These are phyloP conservation scores for Phytophthora megakarya DNA, from an alignment of 352 stramenopile species.

Conservation along the genomic window DNA sequence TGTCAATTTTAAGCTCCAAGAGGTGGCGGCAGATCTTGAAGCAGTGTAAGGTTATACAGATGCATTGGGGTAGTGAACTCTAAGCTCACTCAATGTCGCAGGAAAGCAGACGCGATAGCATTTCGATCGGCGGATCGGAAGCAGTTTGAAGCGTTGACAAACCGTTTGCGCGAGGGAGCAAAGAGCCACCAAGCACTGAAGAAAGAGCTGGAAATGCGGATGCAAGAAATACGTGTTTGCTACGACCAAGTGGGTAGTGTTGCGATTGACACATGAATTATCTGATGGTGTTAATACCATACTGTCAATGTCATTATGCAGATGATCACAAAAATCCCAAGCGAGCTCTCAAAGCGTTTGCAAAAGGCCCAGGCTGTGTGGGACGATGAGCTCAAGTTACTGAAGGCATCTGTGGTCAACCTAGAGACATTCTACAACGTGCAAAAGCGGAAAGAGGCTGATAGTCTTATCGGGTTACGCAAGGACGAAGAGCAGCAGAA, in stretches of 20 bases:
- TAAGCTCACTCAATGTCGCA: constrained; percentile 19
- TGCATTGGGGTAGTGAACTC: neutral
- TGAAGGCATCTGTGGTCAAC: constrained; percentile 43
- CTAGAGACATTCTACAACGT: constrained; percentile 33
- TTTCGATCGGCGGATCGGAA: constrained; percentile 55
- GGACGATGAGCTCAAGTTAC: constrained; percentile 41
- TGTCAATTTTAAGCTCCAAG: constrained; percentile 46
- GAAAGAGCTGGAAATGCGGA: constrained; percentile 46
- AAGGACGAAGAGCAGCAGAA: constrained; percentile 28
- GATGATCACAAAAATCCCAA: constrained; percentile 58
- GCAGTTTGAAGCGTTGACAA: constrained; percentile 68
- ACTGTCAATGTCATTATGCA: constrained; percentile 19
- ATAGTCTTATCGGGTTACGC: neutral
- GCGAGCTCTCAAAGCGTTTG: constrained; percentile 56
- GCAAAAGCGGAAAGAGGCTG: constrained; percentile 22
- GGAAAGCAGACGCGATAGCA: constrained; percentile 44
- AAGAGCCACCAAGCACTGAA: constrained; percentile 50
- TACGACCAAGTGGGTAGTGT: constrained; percentile 43
- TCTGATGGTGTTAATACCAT: neutral
- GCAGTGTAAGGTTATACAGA: constrained; percentile 35
- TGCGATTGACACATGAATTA: neutral
- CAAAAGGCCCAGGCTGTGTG: constrained; percentile 50
- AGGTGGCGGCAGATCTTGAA: constrained; percentile 42
- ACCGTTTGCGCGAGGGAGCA: constrained; percentile 52
- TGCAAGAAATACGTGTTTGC: constrained; percentile 46